Evolutionary conservation across 176 grass and related monocot species (phyloP).

Genomic region (Oryza coarctata): DNA sequence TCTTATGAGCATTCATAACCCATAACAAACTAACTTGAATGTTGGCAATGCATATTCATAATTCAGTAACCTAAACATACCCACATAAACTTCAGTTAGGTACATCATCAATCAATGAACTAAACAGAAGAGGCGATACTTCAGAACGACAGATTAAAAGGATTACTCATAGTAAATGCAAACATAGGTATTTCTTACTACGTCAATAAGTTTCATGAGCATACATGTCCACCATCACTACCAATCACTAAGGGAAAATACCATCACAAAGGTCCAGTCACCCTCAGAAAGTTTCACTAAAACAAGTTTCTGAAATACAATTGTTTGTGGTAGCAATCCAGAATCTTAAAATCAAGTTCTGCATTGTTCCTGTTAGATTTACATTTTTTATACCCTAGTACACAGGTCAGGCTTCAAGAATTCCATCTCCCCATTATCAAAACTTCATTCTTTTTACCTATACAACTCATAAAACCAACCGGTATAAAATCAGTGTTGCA

Average conservation of each 20-base stretch:
- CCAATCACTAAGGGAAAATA: neutral
- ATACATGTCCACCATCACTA: slow-evolving; percentile 10
- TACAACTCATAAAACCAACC: neutral
- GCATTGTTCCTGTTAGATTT: neutral
- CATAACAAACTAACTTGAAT: neutral
- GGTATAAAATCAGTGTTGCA: too few species aligned
- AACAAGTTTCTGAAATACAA: neutral
- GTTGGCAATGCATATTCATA: neutral
- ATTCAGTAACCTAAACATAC: neutral
- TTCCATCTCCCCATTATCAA: neutral
- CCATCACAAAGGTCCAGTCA: too few species aligned
- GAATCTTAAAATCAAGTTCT: neutral
- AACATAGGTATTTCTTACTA: neutral
- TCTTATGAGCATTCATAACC: neutral
- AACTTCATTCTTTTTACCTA: neutral
- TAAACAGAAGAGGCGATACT: neutral
- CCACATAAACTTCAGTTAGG: neutral
- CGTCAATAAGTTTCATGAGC: neutral
- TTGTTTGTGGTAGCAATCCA: neutral
- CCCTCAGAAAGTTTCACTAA: neutral
- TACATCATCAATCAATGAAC: neutral
- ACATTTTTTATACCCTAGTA: neutral
- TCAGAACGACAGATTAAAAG: neutral
- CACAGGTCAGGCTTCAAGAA: neutral
- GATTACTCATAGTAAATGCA: neutral